Percentiles rank a stretch among this genome's conserved stretches.
Conservation (phyloP, 2,329 filamentous ascomycete species). For the Ascocoryne sarcoides region DNA sequence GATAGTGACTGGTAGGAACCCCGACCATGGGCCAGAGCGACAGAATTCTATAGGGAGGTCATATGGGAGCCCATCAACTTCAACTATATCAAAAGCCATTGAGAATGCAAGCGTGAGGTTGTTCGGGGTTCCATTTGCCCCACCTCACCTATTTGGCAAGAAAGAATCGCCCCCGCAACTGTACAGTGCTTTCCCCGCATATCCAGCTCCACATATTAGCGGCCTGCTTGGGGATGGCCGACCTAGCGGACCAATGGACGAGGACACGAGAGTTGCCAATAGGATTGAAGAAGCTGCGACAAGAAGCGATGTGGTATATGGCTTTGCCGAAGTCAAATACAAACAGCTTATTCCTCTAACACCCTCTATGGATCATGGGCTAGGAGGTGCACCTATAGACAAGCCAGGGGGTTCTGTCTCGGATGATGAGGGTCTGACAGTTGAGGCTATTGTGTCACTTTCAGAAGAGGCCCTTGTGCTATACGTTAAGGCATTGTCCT, state of each 20-base stretch:
- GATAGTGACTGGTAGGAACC: constrained; percentile 56
- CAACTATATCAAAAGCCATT: constrained; percentile 88
- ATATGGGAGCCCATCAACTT: constrained; percentile 68
- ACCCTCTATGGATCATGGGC: constrained; percentile 65
- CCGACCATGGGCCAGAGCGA: constrained; percentile 58
- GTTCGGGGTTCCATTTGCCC: constrained; percentile 62
- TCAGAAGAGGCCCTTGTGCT: constrained; percentile 93
- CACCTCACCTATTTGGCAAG: constrained; percentile 50
- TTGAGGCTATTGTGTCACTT: constrained; percentile 75
- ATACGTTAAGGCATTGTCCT: constrained; percentile 86
- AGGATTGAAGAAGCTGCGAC: constrained; percentile 87
- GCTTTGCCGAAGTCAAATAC: constrained; percentile 97
- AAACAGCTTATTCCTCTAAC: constrained; percentile 88
- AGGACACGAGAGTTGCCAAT: constrained; percentile 70
- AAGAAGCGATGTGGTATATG: constrained; percentile 90
- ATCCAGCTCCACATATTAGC: constrained; percentile 57
- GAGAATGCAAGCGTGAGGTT: constrained; percentile 78
- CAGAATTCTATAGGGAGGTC: constrained; percentile 66
- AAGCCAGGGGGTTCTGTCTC: constrained; percentile 42
- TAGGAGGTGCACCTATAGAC: constrained; percentile 53
- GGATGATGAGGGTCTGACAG: constrained; percentile 71
- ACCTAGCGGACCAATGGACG: constrained; percentile 55
- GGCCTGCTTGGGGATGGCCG: constrained; percentile 63
- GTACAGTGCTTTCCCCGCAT: constrained; percentile 76
- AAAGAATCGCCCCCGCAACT: constrained; percentile 64